Evolutionary conservation across 495 filamentous ascomycete species (phyloP).

Genomic region (Cetradonia linearis): DNA sequence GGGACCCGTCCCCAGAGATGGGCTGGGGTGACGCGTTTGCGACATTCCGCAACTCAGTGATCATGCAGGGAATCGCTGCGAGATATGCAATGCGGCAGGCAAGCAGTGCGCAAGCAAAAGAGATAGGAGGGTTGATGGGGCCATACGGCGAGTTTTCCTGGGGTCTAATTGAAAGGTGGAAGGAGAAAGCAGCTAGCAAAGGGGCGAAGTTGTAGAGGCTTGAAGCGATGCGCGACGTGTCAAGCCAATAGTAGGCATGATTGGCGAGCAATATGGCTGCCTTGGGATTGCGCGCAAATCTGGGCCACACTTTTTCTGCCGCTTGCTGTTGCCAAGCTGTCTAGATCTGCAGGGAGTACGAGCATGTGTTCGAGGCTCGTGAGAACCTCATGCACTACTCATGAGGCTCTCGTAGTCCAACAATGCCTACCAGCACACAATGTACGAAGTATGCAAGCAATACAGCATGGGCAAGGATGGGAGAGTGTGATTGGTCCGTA

Average conservation of each 20-base stretch:
- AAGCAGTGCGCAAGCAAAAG: constrained; percentile 68
- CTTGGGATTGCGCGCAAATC: constrained; percentile 6
- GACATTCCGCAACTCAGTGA: constrained; percentile 54
- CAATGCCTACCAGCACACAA: neutral
- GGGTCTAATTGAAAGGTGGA: constrained; percentile 48
- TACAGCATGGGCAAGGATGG: neutral
- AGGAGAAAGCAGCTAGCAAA: constrained; percentile 26
- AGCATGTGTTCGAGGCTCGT: constrained; percentile 13
- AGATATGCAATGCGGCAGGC: constrained; percentile 77
- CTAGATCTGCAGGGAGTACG: constrained; percentile 11
- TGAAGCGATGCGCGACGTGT: constrained; percentile 5
- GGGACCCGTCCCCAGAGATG: constrained; percentile 47
- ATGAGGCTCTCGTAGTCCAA: constrained; percentile 6
- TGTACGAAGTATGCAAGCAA: constrained; percentile 3
- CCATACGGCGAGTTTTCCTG: constrained; percentile 68
- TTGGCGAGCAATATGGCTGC: constrained; percentile 14
- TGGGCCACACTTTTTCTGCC: constrained; percentile 9
- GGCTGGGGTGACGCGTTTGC: constrained; percentile 61
- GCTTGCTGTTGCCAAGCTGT: constrained; percentile 9
- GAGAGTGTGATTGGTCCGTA: neutral
- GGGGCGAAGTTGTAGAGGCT: constrained; percentile 42
- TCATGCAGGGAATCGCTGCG: constrained; percentile 91
- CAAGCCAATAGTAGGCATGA: constrained; percentile 10
- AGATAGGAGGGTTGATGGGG: constrained; percentile 54
- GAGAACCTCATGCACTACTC: neutral